Percentiles rank a stretch among this genome's conserved stretches.
These are phyloP conservation scores for Austroboletus eburneus DNA, from an alignment of 768 basidiomycete genomes.

Conservation along the genomic window DNA sequence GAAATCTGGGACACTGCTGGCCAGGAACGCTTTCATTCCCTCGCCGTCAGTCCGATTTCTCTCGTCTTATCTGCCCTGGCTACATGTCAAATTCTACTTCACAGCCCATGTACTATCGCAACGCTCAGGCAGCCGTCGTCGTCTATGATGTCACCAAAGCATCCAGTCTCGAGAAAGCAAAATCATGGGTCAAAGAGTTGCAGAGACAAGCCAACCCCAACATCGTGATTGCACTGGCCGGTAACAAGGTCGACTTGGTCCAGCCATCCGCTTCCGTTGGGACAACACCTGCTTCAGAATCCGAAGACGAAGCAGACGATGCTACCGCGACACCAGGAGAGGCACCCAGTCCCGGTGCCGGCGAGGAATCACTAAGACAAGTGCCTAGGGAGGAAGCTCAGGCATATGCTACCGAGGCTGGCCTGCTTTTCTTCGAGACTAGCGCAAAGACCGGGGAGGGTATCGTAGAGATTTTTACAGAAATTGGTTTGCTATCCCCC, in stretches of 20 bases:
- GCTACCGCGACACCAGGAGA: slow-evolving; percentile 87
- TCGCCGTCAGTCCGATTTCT: slow-evolving; percentile 60
- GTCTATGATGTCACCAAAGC: slow-evolving; percentile 98
- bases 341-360: slow-evolving; percentile 42
- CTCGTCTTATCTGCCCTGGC: slow-evolving; percentile 5
- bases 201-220: slow-evolving; percentile 99
- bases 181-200: slow-evolving; percentile 99
- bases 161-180: slow-evolving; percentile 94
- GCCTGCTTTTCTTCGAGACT: slow-evolving; percentile 94
- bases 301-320: slow-evolving; percentile 88
- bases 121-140: slow-evolving; percentile 96
- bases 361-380: slow-evolving; percentile 77
- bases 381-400: slow-evolving; percentile 94
- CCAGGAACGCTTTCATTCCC: slow-evolving; percentile 95
- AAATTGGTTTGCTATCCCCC: slow-evolving; percentile 69
- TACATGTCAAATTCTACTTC: slow-evolving; percentile 1
- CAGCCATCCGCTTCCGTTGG: slow-evolving; percentile 56
- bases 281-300: slow-evolving; percentile 52
- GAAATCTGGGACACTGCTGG: slow-evolving; percentile 78
- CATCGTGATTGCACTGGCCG: slow-evolving; percentile 96
- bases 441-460: slow-evolving; percentile 97
- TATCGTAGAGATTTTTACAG: slow-evolving; percentile 94
- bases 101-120: slow-evolving; percentile 98
- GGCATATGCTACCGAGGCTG: slow-evolving; percentile 94
- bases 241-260: slow-evolving; percentile 95